Evolutionary conservation across 148 eudicot genomes (phyloP).

Genomic region (Polygonum maritimum): DNA sequence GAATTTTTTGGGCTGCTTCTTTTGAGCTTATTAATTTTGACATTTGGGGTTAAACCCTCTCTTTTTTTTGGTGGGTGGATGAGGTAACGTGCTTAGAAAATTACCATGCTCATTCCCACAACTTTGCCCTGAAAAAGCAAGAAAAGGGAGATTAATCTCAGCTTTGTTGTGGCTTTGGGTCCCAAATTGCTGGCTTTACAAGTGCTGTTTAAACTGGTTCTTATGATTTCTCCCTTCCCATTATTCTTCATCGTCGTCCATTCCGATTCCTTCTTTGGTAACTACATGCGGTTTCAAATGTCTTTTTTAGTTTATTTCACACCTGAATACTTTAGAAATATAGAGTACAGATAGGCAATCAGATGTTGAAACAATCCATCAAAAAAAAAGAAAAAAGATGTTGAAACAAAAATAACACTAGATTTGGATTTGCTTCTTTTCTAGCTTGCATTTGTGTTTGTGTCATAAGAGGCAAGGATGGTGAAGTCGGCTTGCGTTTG

Average conservation of each 20-base stretch:
- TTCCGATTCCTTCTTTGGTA: not conserved
- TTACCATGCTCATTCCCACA: conserved; percentile 3
- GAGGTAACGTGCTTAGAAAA: not conserved
- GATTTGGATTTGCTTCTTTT: too few species aligned
- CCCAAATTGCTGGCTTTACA: not conserved
- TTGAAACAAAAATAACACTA: too few species aligned
- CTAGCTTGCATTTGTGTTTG: too few species aligned
- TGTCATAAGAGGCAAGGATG: too few species aligned
- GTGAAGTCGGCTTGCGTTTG: too few species aligned
- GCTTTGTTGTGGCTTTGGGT: conserved; percentile 4
- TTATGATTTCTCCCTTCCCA: not conserved
- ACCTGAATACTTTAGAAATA: not conserved
- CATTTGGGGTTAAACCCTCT: not conserved
- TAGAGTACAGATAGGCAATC: too few species aligned
- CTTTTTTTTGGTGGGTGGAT: not conserved
- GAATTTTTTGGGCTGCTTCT: not conserved
- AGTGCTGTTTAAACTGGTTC: not conserved
- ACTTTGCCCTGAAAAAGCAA: conserved; percentile 9
- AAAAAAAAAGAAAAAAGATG: too few species aligned
- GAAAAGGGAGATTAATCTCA: not conserved
- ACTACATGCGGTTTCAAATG: not conserved
- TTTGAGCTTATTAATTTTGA: conserved; percentile 3
- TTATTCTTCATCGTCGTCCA: not conserved
- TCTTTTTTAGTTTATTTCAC: not conserved
- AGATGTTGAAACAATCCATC: too few species aligned